Percentiles rank a stretch among this genome's conserved stretches.
Evolutionary conservation across 768 basidiomycete genomes (phyloP).

Genomic region (Chlorophyllum brunneum): DNA sequence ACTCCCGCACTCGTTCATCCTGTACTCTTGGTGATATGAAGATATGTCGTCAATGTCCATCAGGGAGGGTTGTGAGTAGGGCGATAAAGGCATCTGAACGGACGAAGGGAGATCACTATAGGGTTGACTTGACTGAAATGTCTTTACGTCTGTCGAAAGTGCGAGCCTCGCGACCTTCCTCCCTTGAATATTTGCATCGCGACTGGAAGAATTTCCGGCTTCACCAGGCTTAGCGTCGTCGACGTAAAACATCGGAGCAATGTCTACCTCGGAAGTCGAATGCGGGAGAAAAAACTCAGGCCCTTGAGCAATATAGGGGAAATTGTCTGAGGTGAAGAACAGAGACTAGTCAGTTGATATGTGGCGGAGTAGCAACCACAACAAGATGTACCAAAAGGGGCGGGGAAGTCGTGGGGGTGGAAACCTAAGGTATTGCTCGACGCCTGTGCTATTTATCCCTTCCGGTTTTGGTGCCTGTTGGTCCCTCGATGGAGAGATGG

Average conservation of each 20-base stretch:
- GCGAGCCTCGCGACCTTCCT: constrained; percentile 10
- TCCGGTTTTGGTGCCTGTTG: background rate
- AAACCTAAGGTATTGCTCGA: too few species aligned
- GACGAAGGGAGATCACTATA: background rate
- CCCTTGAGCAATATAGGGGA: background rate
- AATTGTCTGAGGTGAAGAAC: background rate
- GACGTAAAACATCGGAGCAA: constrained; percentile 4
- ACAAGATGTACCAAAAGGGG: too few species aligned
- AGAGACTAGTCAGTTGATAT: background rate
- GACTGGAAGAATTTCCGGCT: background rate
- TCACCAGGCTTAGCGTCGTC: background rate
- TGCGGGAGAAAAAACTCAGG: background rate
- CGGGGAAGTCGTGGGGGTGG: too few species aligned
- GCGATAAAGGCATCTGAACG: background rate
- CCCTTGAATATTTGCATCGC: background rate
- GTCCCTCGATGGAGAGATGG: background rate
- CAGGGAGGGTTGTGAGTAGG: background rate
- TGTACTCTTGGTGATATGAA: background rate
- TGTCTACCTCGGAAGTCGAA: background rate
- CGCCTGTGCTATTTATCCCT: too few species aligned
- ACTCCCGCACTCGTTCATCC: background rate
- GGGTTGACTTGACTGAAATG: background rate
- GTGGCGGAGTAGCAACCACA: too few species aligned
- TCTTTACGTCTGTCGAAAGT: constrained; percentile 6
- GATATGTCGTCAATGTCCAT: background rate